Conservation (phyloP, 495 filamentous ascomycete genomes). For the Penicillium paxilli region DNA sequence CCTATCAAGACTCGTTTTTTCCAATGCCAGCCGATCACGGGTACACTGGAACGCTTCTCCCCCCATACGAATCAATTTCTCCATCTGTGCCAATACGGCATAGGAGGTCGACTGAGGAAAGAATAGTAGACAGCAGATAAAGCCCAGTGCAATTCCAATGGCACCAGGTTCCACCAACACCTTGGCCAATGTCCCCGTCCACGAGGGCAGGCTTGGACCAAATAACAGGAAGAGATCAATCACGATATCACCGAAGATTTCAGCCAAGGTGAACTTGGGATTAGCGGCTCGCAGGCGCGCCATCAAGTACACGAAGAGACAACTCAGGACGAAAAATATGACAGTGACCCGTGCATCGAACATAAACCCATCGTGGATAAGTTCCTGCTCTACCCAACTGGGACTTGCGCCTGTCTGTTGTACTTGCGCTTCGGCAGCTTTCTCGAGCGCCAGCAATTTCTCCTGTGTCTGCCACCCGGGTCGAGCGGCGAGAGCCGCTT, state of each 20-base stretch:
- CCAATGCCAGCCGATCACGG: neutral
- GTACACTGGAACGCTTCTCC: slow-evolving; percentile 4
- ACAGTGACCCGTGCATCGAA: slow-evolving; percentile 21
- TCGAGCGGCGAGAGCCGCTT: slow-evolving; percentile 20
- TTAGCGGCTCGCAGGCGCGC: slow-evolving; percentile 17
- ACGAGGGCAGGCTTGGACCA: slow-evolving; percentile 15
- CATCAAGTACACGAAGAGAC: slow-evolving; percentile 19
- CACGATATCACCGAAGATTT: slow-evolving; percentile 22
- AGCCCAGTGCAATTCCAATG: slow-evolving; percentile 16
- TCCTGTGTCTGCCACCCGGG: slow-evolving; percentile 8
- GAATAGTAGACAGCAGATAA: slow-evolving; percentile 13
- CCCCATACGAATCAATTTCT: slow-evolving; percentile 9
- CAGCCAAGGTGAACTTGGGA: slow-evolving; percentile 13
- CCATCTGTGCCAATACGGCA: slow-evolving; percentile 6
- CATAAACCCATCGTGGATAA: slow-evolving; percentile 22
- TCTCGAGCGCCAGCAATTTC: slow-evolving; percentile 2
- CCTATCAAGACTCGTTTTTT: slow-evolving; percentile 4
- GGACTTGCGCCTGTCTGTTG: slow-evolving; percentile 7
- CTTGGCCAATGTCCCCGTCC: slow-evolving; percentile 6
- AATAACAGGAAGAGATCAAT: slow-evolving; percentile 18
- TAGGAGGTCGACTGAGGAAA: slow-evolving; percentile 21
- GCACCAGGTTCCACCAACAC: slow-evolving; percentile 16
- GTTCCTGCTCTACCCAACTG: neutral
- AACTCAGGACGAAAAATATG: slow-evolving; percentile 16
- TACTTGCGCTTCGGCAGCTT: slow-evolving; percentile 4